Base-by-base conservation (phyloP, 1,284 basidiomycete species). In the Sanghuangporus sanghuang region DNA sequence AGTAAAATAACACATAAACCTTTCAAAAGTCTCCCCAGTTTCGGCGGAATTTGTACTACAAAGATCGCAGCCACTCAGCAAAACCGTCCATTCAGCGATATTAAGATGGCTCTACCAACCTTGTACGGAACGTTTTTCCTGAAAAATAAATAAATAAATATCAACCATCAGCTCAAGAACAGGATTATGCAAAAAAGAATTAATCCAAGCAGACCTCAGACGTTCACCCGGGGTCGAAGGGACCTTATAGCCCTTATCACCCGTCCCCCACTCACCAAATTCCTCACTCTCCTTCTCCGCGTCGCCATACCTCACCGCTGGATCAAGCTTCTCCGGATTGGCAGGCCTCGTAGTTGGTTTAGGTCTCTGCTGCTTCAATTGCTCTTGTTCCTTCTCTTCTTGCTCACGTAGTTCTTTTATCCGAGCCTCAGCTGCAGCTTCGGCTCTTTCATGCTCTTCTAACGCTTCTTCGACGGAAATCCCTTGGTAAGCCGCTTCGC, bases 21-120 rank as follows among this genome's bases (percentile, higher is more conserved):
- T 18, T 14, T 76, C 69, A 93, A 75, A 93, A 93, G 74, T 93
- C 91, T 42, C 90, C 90, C 89, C 90, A 93, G 68, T 78, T 90
- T 59, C 89, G 84, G 59, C 86, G 84, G 84, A 93, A 92, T 76
- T 93, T 93, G 76, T 92, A 93, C 92, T 93, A 88, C 80, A 58
- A 52, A 52, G n/a, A 18, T 27, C n/a, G 32, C 21, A 52, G 32
- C 14, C 21, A 52, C 5, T 27, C 12, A n/a, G 4, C 21, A n/a
- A n/a, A n/a, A 4, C 50, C 42, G 3, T 44, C 42, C 12, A 81
- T 81, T 66, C 77, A 78, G 18, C 83, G 84, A 69, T 69, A 75
- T 66, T 79, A 84, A 67, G 55, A 6, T 57, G 42, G 66, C 57
- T 58, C 64, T 36, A 27, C 70, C 71, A 71, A 93, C 92, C 87